Conservation (phyloP, 345 rosid genomes). For the Aquilaria yunnanensis region DNA sequence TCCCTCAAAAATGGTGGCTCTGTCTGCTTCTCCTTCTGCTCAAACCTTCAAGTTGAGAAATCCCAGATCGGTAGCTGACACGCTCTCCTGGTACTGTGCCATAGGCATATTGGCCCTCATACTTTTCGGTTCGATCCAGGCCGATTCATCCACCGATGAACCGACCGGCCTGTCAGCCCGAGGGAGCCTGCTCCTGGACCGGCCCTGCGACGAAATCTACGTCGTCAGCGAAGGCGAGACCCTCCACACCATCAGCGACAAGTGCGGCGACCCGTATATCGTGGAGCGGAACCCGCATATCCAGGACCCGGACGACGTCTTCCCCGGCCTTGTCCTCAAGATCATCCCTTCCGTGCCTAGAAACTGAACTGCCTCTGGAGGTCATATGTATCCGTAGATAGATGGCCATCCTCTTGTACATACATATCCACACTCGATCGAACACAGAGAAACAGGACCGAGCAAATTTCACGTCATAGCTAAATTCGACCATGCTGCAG, state of each 20-base stretch:
- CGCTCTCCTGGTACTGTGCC: conserved; percentile 65
- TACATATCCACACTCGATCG: neutral
- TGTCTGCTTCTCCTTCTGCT: conserved; percentile 7
- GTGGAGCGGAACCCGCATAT: conserved; percentile 79
- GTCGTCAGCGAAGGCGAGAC: conserved; percentile 81
- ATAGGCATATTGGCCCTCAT: conserved; percentile 38
- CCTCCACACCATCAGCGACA: conserved; percentile 67
- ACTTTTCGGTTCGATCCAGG: conserved; percentile 42
- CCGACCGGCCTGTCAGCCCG: conserved; percentile 1
- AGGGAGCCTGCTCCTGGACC: conserved; percentile 36
- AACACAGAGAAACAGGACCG: neutral
- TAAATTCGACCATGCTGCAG: no score
- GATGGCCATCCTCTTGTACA: neutral
- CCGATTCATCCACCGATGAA: conserved; percentile 24
- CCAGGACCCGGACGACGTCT: conserved; percentile 79
- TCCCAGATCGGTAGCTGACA: conserved; percentile 30
- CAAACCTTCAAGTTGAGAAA: conserved; percentile 24
- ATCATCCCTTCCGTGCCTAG: conserved; percentile 37
- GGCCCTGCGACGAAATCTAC: conserved; percentile 67
- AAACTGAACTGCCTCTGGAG: neutral
- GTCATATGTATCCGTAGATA: neutral
- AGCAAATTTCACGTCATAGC: no score
- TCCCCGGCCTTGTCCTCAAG: conserved; percentile 75
- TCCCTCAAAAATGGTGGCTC: conserved; percentile 10
- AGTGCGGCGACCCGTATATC: conserved; percentile 73